Evolutionary conservation across 108 stramenopile genomes (phyloP).

Genomic region (Pseudonitzschia delicatissima): DNA sequence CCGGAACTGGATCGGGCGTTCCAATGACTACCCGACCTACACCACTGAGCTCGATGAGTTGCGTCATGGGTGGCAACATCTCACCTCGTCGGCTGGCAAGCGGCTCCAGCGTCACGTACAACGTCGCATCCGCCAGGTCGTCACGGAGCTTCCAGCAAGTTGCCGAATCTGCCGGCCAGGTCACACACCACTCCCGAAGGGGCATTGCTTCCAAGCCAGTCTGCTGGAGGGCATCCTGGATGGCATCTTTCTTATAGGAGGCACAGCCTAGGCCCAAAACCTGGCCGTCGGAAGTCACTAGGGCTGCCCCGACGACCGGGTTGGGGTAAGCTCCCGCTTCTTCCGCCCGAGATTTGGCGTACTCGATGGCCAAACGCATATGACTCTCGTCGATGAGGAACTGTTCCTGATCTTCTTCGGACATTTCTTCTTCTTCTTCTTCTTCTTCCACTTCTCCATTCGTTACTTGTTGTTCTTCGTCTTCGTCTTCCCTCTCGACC

Average conservation of each 20-base stretch:
- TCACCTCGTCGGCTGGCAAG: slow-evolving; percentile 53
- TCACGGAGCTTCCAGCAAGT: slow-evolving; percentile 38
- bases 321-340: slow-evolving; percentile 53
- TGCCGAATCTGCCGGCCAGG: slow-evolving; percentile 54
- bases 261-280: slow-evolving; percentile 60
- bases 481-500: slow-evolving; percentile 6
- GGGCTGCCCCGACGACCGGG: slow-evolving; percentile 57
- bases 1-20: slow-evolving; percentile 64
- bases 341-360: slow-evolving; percentile 10
- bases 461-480: slow-evolving; percentile 3
- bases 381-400: neutral
- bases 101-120: slow-evolving; percentile 82
- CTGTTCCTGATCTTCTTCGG: slow-evolving; percentile 3
- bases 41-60: slow-evolving; percentile 63
- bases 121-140: slow-evolving; percentile 50
- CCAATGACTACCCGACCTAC: slow-evolving; percentile 79
- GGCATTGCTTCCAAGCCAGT: slow-evolving; percentile 66
- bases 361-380: slow-evolving; percentile 3
- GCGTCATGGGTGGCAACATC: slow-evolving; percentile 64
- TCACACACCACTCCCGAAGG: slow-evolving; percentile 73
- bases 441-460: neutral
- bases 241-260: slow-evolving; percentile 52
- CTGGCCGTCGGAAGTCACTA: slow-evolving; percentile 58
- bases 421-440: neutral
- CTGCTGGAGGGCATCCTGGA: slow-evolving; percentile 53